Conservation (phyloP, 306 rosid species). For the Prunus kanzakura region DNA sequence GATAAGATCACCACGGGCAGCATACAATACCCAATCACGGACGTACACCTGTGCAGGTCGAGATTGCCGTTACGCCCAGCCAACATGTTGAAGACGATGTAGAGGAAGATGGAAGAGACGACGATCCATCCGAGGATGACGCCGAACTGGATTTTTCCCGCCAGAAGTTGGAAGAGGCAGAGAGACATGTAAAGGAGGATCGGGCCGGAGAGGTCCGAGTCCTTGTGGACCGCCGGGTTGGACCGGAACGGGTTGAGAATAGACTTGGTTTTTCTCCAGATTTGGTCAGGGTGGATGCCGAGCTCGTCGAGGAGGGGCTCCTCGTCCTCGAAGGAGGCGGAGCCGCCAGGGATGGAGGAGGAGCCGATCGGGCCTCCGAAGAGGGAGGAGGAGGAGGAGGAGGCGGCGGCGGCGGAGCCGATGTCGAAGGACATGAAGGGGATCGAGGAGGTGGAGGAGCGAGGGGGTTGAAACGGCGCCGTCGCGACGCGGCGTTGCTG, state of each 20-base stretch:
- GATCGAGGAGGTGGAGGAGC: constrained; percentile 56
- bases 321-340: constrained; percentile 72
- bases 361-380: constrained; percentile 51
- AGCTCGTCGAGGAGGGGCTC: constrained; percentile 96
- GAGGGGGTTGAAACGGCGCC: constrained; percentile 82
- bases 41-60: constrained; percentile 85
- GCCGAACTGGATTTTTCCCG: constrained; percentile 93
- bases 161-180: constrained; percentile 89
- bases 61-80: constrained; percentile 88
- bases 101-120: constrained; percentile 81
- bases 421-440: constrained; percentile 97
- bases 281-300: constrained; percentile 94
- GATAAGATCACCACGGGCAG: constrained; percentile 83
- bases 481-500: constrained; percentile 73
- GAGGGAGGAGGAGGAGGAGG: constrained; percentile 53
- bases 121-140: constrained; percentile 96
- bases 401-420: constrained; percentile 71
- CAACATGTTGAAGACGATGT: constrained; percentile 88
- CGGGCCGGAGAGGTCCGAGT: constrained; percentile 91
- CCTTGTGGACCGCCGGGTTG: constrained; percentile 65
- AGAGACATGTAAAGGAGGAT: constrained; percentile 81
- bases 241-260: constrained; percentile 79
- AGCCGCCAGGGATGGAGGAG: constrained; percentile 29
- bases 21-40: constrained; percentile 88
- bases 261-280: constrained; percentile 85